Conservation (phyloP, 2,329 filamentous ascomycete species). For the Colletotrichum costaricense region DNA sequence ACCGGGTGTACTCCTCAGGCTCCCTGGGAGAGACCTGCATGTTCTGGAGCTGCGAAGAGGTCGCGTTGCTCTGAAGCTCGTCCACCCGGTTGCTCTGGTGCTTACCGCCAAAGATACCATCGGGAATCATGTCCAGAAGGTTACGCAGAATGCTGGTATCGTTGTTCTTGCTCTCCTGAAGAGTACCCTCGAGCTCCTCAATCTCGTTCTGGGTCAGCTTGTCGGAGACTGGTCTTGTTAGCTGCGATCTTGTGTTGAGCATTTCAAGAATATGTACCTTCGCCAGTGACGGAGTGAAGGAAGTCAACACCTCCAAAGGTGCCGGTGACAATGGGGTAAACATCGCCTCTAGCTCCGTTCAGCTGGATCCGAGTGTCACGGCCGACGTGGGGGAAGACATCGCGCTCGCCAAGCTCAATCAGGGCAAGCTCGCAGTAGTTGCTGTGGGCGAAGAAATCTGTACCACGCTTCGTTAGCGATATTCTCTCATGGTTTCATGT, state of each 20-base stretch:
- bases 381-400: constrained; percentile 90
- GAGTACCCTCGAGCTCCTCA: constrained; percentile 86
- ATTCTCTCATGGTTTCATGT: neutral
- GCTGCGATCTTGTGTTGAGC: neutral
- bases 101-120: constrained; percentile 80
- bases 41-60: constrained; percentile 80
- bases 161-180: constrained; percentile 71
- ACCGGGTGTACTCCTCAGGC: constrained; percentile 85
- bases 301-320: constrained; percentile 97
- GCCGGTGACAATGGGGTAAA: constrained; percentile 88
- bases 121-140: constrained; percentile 84
- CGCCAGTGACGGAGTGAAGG: constrained; percentile 84
- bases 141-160: constrained; percentile 83
- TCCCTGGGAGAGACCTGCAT: constrained; percentile 80
- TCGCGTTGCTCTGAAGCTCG: constrained; percentile 81
- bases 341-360: constrained; percentile 70
- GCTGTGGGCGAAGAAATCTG: constrained; percentile 91
- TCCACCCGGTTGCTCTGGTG: constrained; percentile 81
- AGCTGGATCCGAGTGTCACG: constrained; percentile 77
- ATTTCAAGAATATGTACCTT: constrained; percentile 54
- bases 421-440: constrained; percentile 92
- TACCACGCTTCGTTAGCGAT: constrained; percentile 4
- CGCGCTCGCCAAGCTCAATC: constrained; percentile 84
- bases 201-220: constrained; percentile 94
- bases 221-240: constrained; percentile 74